Conservation (phyloP, 352 stramenopile species). For the Phytophthora aleatoria region DNA sequence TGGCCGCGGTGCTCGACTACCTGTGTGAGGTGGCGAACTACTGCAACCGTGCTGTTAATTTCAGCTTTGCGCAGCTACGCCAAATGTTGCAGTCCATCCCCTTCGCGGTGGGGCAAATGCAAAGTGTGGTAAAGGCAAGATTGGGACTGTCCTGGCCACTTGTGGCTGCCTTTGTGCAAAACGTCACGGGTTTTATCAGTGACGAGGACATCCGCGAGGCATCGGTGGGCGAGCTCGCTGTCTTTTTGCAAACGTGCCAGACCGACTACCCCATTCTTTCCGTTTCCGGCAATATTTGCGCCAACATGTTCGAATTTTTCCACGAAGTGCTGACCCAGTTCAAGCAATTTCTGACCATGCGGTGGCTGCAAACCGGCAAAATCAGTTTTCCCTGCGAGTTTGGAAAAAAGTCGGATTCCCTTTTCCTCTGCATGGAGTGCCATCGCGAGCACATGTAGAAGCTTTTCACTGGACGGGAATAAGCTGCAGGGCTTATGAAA, state of each 20-base stretch:
- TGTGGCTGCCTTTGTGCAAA: slow-evolving; percentile 62
- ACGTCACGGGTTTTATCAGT: slow-evolving; percentile 68
- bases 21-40: slow-evolving; percentile 65
- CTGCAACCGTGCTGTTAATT: slow-evolving; percentile 47
- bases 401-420: slow-evolving; percentile 73
- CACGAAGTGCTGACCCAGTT: slow-evolving; percentile 61
- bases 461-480: background rate
- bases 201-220: slow-evolving; percentile 80
- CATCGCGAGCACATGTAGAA: slow-evolving; percentile 73
- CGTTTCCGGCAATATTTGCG: slow-evolving; percentile 58
- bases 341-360: slow-evolving; percentile 69
- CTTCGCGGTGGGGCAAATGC: slow-evolving; percentile 69
- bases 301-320: slow-evolving; percentile 69
- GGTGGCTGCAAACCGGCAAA: slow-evolving; percentile 55
- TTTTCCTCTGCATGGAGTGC: slow-evolving; percentile 87
- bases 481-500: background rate
- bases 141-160: slow-evolving; percentile 72
- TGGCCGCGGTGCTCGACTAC: slow-evolving; percentile 61
- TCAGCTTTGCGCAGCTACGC: slow-evolving; percentile 63
- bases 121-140: slow-evolving; percentile 56
- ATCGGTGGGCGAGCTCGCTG: slow-evolving; percentile 59
- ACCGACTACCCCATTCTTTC: slow-evolving; percentile 11
- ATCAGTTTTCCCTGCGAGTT: slow-evolving; percentile 82
- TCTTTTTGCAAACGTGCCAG: slow-evolving; percentile 52
- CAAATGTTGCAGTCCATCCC: slow-evolving; percentile 67